Evolutionary conservation across 2,329 filamentous ascomycete genomes (phyloP).

Genomic region (Penicillium frequentans): DNA sequence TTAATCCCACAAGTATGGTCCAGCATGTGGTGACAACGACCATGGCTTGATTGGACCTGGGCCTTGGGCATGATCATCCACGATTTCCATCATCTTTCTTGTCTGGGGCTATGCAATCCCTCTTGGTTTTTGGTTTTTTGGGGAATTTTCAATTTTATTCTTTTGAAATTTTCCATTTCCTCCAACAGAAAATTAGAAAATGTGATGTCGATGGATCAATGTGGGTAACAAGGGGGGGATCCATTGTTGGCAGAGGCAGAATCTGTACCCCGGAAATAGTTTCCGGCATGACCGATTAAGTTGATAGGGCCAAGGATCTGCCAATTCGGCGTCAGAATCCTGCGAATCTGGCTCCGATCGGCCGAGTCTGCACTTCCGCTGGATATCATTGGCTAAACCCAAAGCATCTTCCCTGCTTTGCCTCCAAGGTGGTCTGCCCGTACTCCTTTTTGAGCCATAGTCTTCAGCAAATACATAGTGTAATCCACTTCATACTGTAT

Average conservation of each 20-base stretch:
- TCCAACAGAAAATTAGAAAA: not conserved
- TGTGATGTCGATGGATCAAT: not conserved
- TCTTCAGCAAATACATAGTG: not conserved
- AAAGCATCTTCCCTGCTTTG: not conserved
- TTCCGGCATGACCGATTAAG: not conserved
- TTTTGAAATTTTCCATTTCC: not conserved
- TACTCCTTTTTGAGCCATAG: not conserved
- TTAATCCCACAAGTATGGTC: not conserved
- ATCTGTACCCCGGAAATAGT: not conserved
- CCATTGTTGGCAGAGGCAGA: not conserved
- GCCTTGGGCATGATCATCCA: not conserved
- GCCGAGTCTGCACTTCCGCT: not conserved
- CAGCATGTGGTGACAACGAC: not conserved
- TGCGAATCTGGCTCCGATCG: not conserved
- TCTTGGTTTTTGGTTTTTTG: not conserved
- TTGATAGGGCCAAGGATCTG: not conserved
- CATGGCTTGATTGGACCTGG: not conserved
- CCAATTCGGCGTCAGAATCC: not conserved
- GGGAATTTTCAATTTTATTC: not conserved
- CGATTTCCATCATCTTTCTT: not conserved
- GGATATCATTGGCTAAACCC: constrained; percentile 3
- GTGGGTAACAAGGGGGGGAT: not conserved
- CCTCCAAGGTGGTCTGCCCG: constrained; percentile 2
- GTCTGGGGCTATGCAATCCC: too few species aligned
- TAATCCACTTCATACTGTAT: not conserved